A percentile compares a stretch with the other conserved stretches of the same genome.
phyloP scores from a whole-genome alignment of 495 filamentous ascomycete genomes.

The Talaromyces nanjingensis region DNA sequence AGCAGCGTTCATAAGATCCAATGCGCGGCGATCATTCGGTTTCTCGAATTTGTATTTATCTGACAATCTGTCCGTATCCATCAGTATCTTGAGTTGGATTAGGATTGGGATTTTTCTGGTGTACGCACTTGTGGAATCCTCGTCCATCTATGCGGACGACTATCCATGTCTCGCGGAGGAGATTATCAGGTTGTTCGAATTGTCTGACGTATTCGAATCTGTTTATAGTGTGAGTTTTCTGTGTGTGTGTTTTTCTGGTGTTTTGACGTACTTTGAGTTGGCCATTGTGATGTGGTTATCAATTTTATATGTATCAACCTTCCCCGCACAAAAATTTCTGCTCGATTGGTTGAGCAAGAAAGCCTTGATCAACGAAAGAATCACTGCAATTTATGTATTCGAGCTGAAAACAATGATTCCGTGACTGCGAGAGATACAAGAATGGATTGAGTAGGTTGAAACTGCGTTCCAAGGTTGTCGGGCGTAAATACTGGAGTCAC shows the following conservation, averaged over 20 bases:
- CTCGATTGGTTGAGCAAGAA: neutral
- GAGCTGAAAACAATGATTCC: no score
- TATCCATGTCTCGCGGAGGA: conserved; percentile 90
- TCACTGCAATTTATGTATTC: neutral
- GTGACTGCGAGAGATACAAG: no score
- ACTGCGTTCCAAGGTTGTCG: neutral
- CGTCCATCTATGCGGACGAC: conserved; percentile 89
- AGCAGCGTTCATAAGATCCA: conserved; percentile 91
- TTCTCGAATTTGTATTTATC: conserved; percentile 79
- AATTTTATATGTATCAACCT: neutral
- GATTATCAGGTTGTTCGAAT: conserved; percentile 73
- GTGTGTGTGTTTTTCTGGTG: neutral
- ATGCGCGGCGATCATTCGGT: conserved; percentile 81
- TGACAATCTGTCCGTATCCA: conserved; percentile 50
- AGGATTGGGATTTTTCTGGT: neutral
- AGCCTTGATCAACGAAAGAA: neutral
- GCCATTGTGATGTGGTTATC: conserved; percentile 4
- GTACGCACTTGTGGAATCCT: conserved; percentile 79
- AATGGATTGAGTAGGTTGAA: neutral
- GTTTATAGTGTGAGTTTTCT: conserved; percentile 14
- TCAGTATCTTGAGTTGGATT: conserved; percentile 5
- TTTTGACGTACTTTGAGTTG: conserved; percentile 12
- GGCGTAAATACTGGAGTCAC: neutral
- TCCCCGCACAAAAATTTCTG: neutral
- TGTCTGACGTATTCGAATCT: conserved; percentile 89